Base-by-base conservation (phyloP, 164 flowering plant genomes). In the Paratinospora sagittata region DNA sequence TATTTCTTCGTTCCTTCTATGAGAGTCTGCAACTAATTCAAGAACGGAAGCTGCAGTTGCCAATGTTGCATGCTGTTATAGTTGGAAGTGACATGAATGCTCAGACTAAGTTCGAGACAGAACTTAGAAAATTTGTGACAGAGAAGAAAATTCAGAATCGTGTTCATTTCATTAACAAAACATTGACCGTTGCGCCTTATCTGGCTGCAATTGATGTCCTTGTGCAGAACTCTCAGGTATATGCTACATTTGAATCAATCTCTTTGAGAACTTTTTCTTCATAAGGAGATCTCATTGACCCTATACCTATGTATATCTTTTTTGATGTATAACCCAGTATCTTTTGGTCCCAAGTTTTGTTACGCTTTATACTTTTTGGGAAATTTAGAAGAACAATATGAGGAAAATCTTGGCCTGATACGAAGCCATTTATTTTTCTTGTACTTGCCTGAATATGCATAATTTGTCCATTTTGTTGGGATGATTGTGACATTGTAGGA, bases 191-290 rank as follows among this genome's bases (percentile, higher is more conserved):
- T n/a, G 89, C 93, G 61, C 96, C 99, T 66, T 95, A 92, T 82
- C 76, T 95, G 64, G 96, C 98, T 74, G 81, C 99, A 5, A 85
- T 89, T 67, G 99, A 95, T 83, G 91, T 95, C 72, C 96, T 95
- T 78, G 97, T 95, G 41, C 99, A 95, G 75, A 93, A 95, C 74
- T 91, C 99, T 68, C 99, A 92, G 96, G 98, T 92, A 81, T 5
- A 30, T 63, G 23, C 34, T 21, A 60, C 39, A 27, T 17, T 4
- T 57, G 24, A 12, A 30, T 4, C 34, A 30, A 1, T 30, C 34
- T 30, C 34, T 63, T 17, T 26, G 17, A 14, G 34, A 24, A 16
- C 24, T 33, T 64, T 24, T 8, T 72, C 23, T 55, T 43, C 34
- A 30, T 30, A 30, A 1, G 34, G 34, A 30, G 34, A 30, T 30